A percentile compares a stretch with the other conserved stretches of the same genome.
phyloP scores from a whole-genome alignment of 345 rosid genomes.

The Euphorbia tirucalli region DNA sequence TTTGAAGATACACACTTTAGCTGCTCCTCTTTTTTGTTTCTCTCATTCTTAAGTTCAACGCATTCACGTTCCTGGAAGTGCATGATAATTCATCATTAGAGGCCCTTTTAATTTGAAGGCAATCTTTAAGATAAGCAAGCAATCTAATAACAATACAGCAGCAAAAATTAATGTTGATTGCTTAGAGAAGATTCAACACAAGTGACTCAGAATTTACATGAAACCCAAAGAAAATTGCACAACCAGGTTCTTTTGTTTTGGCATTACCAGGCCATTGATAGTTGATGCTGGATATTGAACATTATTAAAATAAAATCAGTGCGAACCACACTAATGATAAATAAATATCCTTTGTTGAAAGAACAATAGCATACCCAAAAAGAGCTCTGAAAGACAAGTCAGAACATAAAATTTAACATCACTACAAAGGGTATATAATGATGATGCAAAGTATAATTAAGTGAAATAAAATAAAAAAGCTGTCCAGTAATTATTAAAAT shows the following conservation, averaged over 20 bases:
- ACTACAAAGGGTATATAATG: not conserved
- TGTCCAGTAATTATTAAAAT: not conserved
- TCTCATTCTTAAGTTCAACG: slow-evolving; percentile 52
- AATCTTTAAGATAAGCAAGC: not conserved
- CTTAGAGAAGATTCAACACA: not conserved
- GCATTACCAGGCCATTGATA: not conserved
- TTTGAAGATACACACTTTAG: slow-evolving; percentile 17
- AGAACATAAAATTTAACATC: not conserved
- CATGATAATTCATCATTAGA: slow-evolving; percentile 3
- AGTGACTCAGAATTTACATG: not conserved
- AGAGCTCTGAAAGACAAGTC: not conserved
- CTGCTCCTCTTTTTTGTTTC: slow-evolving; percentile 29
- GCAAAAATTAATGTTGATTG: not conserved
- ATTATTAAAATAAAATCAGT: no score
- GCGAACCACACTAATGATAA: no score
- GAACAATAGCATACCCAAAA: not conserved
- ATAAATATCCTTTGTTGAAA: not conserved
- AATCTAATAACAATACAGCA: not conserved
- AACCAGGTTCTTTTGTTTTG: not conserved
- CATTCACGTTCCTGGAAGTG: slow-evolving; percentile 58
- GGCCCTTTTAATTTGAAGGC: not conserved
- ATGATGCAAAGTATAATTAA: not conserved
- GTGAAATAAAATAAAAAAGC: not conserved
- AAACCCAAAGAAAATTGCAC: not conserved
- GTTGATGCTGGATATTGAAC: not conserved